Conservation (phyloP, 208 protist species). For the Porcisia deanei region DNA sequence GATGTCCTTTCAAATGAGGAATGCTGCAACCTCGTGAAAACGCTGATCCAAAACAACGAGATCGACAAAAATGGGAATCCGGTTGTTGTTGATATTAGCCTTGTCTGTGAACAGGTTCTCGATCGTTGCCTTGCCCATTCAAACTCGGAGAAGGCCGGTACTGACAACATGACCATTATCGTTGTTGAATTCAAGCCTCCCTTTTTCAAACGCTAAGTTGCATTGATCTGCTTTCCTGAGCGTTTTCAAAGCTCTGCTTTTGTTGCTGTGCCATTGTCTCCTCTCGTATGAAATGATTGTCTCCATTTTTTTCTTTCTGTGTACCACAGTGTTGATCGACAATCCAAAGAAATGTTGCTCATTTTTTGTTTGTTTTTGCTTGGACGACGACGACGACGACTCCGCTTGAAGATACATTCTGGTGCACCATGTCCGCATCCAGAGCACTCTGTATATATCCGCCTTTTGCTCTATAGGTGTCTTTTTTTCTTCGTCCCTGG, state of each 20-base stretch:
- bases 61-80: constrained; percentile 24
- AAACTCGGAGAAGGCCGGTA: constrained; percentile 51
- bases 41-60: constrained; percentile 37
- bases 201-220: constrained; percentile 49
- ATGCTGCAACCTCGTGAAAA: constrained; percentile 59
- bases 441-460: not conserved
- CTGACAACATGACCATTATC: constrained; percentile 92
- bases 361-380: not conserved
- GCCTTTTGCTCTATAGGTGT: constrained; percentile 1
- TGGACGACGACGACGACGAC: not conserved
- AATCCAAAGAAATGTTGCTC: not conserved
- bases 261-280: not conserved
- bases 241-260: constrained; percentile 1
- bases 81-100: constrained; percentile 54
- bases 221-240: not conserved
- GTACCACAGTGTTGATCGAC: not conserved
- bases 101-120: constrained; percentile 79
- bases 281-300: not conserved
- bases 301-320: not conserved
- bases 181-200: constrained; percentile 82
- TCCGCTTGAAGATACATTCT: not conserved
- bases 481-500: not conserved
- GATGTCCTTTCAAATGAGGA: constrained; percentile 89
- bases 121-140: constrained; percentile 73
- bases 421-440: not conserved